Evolutionary conservation across 768 basidiomycete genomes (phyloP).

Genomic region (Neoboletus brunneissimus): DNA sequence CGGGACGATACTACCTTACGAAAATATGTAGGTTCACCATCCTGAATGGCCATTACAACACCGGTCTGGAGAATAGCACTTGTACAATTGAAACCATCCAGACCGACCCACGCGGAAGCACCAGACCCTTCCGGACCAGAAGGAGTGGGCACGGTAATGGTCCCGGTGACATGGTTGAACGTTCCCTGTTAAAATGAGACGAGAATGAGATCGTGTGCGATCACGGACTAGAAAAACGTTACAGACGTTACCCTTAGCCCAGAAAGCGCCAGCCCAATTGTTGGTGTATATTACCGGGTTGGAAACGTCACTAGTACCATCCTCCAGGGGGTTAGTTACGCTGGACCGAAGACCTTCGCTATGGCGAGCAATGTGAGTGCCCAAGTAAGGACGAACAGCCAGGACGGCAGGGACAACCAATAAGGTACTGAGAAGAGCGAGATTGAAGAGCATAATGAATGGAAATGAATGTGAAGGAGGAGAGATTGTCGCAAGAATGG

Average conservation of each 20-base stretch:
- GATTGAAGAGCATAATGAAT: neutral
- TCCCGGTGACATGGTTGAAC: constrained; percentile 8
- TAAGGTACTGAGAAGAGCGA: neutral
- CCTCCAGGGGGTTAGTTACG: neutral
- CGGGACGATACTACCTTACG: neutral
- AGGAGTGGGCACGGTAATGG: constrained; percentile 4
- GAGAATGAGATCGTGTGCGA: neutral
- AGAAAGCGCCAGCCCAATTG: constrained; percentile 14
- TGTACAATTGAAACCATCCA: constrained; percentile 3
- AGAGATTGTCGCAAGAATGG: neutral
- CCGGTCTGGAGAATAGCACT: constrained; percentile 8
- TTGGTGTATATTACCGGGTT: neutral
- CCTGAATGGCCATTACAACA: neutral
- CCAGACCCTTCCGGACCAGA: neutral
- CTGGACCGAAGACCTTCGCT: neutral
- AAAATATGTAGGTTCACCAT: neutral
- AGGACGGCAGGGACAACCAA: neutral
- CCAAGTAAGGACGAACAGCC: neutral
- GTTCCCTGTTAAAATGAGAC: constrained; percentile 1
- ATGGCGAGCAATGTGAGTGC: neutral
- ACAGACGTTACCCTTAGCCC: neutral
- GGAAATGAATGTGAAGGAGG: neutral
- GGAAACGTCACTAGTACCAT: neutral
- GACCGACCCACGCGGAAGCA: constrained; percentile 13
- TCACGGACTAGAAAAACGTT: neutral